Conservation (phyloP, 345 rosid species). For the Citrus australasica region DNA sequence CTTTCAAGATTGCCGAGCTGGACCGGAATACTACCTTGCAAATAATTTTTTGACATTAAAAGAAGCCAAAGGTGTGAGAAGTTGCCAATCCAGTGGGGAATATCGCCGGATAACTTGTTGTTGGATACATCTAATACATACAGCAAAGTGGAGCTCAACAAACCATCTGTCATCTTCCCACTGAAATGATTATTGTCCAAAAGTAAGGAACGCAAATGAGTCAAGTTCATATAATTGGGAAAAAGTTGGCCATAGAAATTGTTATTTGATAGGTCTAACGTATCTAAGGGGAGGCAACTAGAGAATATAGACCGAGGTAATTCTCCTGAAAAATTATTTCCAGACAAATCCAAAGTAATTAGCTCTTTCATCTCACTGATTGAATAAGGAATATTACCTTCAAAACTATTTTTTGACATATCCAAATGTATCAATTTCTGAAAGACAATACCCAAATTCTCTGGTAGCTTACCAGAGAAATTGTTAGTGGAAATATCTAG, state of each 20-base stretch:
- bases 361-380: not conserved
- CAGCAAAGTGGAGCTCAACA: not conserved
- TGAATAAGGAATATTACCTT: not conserved
- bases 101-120: not conserved
- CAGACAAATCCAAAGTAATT: not conserved
- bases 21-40: not conserved
- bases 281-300: not conserved
- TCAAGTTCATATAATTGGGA: not conserved
- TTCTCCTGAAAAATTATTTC: not conserved
- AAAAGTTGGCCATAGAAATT: not conserved
- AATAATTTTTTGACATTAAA: not conserved
- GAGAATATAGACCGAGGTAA: not conserved
- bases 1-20: not conserved
- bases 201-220: not conserved
- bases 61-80: accelerated
- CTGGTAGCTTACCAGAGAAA: not conserved
- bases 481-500: not conserved
- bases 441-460: not conserved
- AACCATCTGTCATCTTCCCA: not conserved
- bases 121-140: not conserved
- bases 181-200: not conserved
- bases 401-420: not conserved
- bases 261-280: not conserved
- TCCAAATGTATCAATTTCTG: not conserved
- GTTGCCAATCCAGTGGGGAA: not conserved